phyloP scores from a whole-genome alignment of 164 flowering plant genomes.

The Vitis vinifera region ASM3070453v1 NC_081818.1:29118001-29118500 shows the following conservation, averaged over 20 bases:
- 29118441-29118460: slow-evolving; percentile 20
- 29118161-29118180: too few relatives aligned
- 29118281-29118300: too few relatives aligned
- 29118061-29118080: too few relatives aligned
- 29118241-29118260: not conserved
- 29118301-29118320: not conserved
- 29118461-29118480: slow-evolving; percentile 16
- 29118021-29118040: too few relatives aligned
- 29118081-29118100: too few relatives aligned
- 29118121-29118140: too few relatives aligned
- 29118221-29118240: not conserved
- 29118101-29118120: too few relatives aligned
- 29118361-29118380: slow-evolving; percentile 6
- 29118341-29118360: not conserved
- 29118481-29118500: slow-evolving; percentile 18
- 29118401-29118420: slow-evolving; percentile 40
- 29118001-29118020: too few relatives aligned
- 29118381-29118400: slow-evolving; percentile 45
- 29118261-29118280: not conserved
- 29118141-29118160: too few relatives aligned
- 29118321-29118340: slow-evolving; percentile 1
- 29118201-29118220: not conserved
- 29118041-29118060: too few relatives aligned
- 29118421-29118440: slow-evolving; percentile 49
- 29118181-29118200: too few relatives aligned